A percentile compares a stretch with the other conserved stretches of the same genome.
phyloP scores from a whole-genome alignment of 495 filamentous ascomycete genomes.

The Mytilinidion resinicola region DNA sequence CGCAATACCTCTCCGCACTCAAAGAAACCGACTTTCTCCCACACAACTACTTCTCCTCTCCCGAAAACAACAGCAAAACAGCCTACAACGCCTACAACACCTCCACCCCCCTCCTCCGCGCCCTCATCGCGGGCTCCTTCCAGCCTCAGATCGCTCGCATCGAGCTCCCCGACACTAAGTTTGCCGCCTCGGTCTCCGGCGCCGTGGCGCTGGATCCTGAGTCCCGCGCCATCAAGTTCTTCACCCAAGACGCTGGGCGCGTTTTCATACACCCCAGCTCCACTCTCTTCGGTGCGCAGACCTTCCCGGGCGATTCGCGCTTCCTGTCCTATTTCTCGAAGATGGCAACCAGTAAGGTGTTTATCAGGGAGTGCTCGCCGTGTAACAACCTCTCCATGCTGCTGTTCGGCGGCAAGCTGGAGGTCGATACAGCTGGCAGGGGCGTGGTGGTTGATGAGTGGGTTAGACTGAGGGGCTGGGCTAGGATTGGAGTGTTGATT shows the following conservation, averaged over 20 bases:
- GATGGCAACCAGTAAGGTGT: slow-evolving; percentile 84
- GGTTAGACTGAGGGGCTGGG: slow-evolving; percentile 87
- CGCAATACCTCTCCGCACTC: slow-evolving; percentile 79
- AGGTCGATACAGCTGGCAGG: slow-evolving; percentile 78
- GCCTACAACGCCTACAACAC: slow-evolving; percentile 42
- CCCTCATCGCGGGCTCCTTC: slow-evolving; percentile 86
- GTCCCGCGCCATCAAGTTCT: slow-evolving; percentile 86
- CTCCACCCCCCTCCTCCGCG: slow-evolving; percentile 62
- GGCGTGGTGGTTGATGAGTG: slow-evolving; percentile 91
- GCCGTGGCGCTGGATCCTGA: slow-evolving; percentile 90
- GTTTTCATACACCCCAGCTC: slow-evolving; percentile 90
- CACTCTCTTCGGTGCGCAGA: slow-evolving; percentile 74
- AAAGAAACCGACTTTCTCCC: slow-evolving; percentile 78
- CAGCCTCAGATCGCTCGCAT: slow-evolving; percentile 87
- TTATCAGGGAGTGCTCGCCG: slow-evolving; percentile 82
- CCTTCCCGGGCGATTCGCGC: slow-evolving; percentile 57
- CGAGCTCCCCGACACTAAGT: slow-evolving; percentile 90
- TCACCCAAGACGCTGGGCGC: slow-evolving; percentile 73
- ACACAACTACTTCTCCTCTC: slow-evolving; percentile 36
- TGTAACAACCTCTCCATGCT: slow-evolving; percentile 88
- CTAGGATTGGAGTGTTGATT: slow-evolving; percentile 85
- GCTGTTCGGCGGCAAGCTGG: slow-evolving; percentile 80
- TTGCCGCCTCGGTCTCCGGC: slow-evolving; percentile 72
- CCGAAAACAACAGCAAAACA: slow-evolving; percentile 12
- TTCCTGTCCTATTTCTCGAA: slow-evolving; percentile 86